phyloP scores from a whole-genome alignment of 2,329 filamentous ascomycete species.

The Dothiorella sarmentorum region DNA sequence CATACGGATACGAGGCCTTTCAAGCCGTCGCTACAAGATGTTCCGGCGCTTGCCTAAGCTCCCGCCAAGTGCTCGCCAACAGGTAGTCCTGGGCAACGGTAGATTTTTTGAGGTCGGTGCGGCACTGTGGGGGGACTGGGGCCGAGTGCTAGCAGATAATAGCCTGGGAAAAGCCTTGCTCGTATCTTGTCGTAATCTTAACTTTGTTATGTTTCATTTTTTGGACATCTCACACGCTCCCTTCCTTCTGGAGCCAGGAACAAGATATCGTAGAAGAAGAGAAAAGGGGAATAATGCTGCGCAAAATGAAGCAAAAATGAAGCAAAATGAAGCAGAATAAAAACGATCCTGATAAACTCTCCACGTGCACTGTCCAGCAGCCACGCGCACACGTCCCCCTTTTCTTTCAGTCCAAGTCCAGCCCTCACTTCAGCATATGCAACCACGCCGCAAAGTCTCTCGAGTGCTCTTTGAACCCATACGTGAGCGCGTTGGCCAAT shows the following conservation, averaged over 20 bases:
- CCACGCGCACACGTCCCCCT: not conserved
- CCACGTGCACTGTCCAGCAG: not conserved
- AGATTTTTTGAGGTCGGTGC: not conserved
- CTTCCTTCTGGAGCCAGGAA: too few species aligned
- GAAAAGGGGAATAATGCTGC: not conserved
- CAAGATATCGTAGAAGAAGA: too few species aligned
- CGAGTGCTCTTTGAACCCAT: conserved; percentile 25
- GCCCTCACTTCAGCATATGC: not conserved
- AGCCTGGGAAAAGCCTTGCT: not conserved
- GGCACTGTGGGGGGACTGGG: not conserved
- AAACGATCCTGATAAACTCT: not conserved
- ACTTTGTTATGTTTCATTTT: too few species aligned
- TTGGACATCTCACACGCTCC: not conserved
- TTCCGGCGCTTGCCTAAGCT: not conserved
- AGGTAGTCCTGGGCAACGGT: not conserved
- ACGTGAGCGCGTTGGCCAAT: conserved; percentile 24
- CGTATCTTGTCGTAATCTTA: not conserved
- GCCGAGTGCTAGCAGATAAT: not conserved
- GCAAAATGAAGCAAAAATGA: not conserved
- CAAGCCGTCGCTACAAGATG: too few species aligned
- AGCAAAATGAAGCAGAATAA: not conserved
- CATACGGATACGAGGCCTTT: too few species aligned
- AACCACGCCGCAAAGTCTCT: conserved; percentile 9
- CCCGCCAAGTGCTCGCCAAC: not conserved
- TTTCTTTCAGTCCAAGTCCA: not conserved